Percentiles rank a stretch among this genome's conserved stretches.
Conservation (phyloP, 768 basidiomycete genomes). For the Boletus sp. region DNA sequence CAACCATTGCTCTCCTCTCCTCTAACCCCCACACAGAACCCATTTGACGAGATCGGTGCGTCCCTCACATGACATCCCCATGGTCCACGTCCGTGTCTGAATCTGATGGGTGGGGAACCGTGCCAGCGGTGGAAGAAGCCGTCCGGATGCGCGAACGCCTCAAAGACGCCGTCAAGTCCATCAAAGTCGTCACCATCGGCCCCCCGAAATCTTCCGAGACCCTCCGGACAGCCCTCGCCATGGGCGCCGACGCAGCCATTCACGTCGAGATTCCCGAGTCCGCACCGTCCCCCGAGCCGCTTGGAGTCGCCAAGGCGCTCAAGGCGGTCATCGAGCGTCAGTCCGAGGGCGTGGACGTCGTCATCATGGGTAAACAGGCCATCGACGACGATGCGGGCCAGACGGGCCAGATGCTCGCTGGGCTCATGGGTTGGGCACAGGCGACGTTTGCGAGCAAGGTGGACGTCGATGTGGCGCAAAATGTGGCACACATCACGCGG, state of each 20-base stretch:
- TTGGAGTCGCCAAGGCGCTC: conserved; percentile 86
- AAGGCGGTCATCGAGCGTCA: conserved; percentile 68
- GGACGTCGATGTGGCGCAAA: conserved; percentile 61
- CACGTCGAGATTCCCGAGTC: conserved; percentile 85
- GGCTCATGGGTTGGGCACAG: conserved; percentile 88
- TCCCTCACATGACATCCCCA: neutral
- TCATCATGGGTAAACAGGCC: conserved; percentile 97
- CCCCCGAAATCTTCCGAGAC: conserved; percentile 87
- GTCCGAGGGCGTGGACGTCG: conserved; percentile 67
- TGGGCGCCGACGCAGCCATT: conserved; percentile 93
- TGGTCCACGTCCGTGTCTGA: neutral
- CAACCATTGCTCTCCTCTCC: neutral
- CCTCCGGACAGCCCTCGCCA: conserved; percentile 93
- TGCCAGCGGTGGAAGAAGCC: conserved; percentile 91
- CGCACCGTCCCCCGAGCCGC: conserved; percentile 78
- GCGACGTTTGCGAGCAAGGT: conserved; percentile 94
- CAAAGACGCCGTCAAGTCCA: conserved; percentile 75
- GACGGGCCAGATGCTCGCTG: conserved; percentile 97
- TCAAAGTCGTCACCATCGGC: conserved; percentile 93
- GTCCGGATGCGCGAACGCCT: conserved; percentile 87
- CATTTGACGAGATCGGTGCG: conserved; percentile 97
- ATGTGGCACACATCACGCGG: conserved; percentile 68
- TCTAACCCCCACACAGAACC: conserved; percentile 60
- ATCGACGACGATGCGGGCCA: conserved; percentile 96
- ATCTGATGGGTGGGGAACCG: neutral